Base-by-base conservation (phyloP, 345 rosid genomes). In the Firmiana major region DNA sequence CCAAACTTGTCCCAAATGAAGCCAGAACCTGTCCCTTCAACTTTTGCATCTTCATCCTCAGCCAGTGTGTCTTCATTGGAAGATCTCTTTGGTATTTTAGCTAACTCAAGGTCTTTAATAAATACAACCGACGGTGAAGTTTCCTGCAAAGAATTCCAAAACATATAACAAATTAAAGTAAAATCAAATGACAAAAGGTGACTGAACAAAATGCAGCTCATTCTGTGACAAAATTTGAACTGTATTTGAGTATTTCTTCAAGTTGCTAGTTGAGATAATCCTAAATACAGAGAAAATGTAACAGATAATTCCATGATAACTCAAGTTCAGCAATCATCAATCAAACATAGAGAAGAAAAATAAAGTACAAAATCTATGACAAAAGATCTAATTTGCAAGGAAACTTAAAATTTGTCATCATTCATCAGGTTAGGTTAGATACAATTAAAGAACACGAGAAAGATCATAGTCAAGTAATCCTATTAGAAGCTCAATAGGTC, bases 1-100 rank as follows among this genome's bases (percentile, higher is more conserved):
- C 99, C 99, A 84, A 89, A 85, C 79, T 85, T 90, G 80, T 95
- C 99, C 99, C 99, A 95, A 49, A 95, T 81, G 83, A 95, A 95
- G 75, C 97, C 98, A 0, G 98, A 93, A 64, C 98, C 98, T 6
- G 92, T 90, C 69, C 98, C 98, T 90, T 93, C 88, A 51, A 93
- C 83, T 84, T 88, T 91, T 17, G 75, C 88, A 78, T 84, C 85
- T 64, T 85, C 93, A 63, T 87, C 89, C 28, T 79, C 93, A 24
- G 57, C n/a, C 54, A 48, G 36, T 54, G 53, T 10, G 60, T 38
- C 79, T 74, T 77, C 84, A 72, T 36, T 64, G 16, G 79, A 78
- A 63, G 89, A 51, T 59, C 55, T 79, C 82, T 80, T 79, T 57
- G 82, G 80, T 66, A 64, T 80, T 80, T 86, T 88, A 9, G 89